phyloP scores from a whole-genome alignment of 2,329 filamentous ascomycete species.

The Diaporthe nobilis region DNA sequence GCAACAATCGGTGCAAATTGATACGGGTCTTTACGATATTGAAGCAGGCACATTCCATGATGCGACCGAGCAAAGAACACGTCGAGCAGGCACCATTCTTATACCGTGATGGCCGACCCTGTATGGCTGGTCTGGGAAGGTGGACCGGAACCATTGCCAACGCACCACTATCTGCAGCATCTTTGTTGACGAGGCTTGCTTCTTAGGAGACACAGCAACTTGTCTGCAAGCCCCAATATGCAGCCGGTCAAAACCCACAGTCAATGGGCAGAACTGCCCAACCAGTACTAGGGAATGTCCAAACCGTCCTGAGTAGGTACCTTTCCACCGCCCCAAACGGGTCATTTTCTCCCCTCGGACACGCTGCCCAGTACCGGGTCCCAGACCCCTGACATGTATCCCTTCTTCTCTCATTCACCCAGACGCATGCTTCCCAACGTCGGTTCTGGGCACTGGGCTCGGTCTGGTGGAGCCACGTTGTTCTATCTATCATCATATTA shows the following conservation, averaged over 20 bases:
- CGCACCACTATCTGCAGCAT: conserved; percentile 42
- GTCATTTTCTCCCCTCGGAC: conserved; percentile 3
- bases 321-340: conserved; percentile 2
- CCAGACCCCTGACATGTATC: conserved; percentile 37
- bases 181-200: conserved; percentile 42
- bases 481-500: conserved; percentile 50
- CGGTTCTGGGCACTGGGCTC: conserved; percentile 32
- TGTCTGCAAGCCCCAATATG: conserved; percentile 41
- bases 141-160: conserved; percentile 43
- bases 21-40: neutral
- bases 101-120: conserved; percentile 46
- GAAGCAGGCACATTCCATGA: conserved; percentile 22
- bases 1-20: neutral
- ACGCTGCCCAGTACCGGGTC: conserved; percentile 3
- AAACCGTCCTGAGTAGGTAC: conserved; percentile 21
- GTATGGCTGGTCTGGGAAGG: conserved; percentile 40
- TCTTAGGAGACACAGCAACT: conserved; percentile 37
- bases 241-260: conserved; percentile 36
- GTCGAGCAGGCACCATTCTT: conserved; percentile 47
- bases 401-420: conserved; percentile 26
- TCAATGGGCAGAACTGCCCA: conserved; percentile 21
- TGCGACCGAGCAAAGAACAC: conserved; percentile 8
- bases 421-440: conserved; percentile 43
- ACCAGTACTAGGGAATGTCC: conserved; percentile 15
- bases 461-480: conserved; percentile 54